Evolutionary conservation across 2,329 filamentous ascomycete genomes (phyloP).

Genomic region (Sphaerulina populicola): DNA sequence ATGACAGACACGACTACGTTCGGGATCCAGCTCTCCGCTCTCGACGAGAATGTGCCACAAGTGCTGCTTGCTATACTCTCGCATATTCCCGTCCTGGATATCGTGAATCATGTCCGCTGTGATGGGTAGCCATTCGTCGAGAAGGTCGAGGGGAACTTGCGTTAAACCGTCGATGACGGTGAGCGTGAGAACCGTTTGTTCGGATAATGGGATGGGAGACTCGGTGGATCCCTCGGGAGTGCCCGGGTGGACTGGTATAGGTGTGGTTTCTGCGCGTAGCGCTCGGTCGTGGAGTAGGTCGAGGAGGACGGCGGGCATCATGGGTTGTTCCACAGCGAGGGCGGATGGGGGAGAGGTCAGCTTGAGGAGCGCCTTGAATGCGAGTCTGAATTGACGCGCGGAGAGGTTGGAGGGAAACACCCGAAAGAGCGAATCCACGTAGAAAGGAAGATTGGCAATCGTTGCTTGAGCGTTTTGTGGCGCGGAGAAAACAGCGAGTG

Average conservation of each 20-base stretch:
- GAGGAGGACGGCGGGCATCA: conserved; percentile 69
- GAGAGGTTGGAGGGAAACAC: conserved; percentile 72
- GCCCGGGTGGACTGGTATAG: conserved; percentile 37
- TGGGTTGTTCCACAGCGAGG: conserved; percentile 62
- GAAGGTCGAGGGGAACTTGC: conserved; percentile 57
- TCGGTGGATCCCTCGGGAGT: conserved; percentile 19
- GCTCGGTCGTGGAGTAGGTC: conserved; percentile 67
- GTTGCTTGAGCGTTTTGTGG: conserved; percentile 67
- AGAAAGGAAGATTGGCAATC: conserved; percentile 66
- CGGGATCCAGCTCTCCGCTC: conserved; percentile 77
- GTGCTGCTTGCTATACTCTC: conserved; percentile 57
- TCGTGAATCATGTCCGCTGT: conserved; percentile 59
- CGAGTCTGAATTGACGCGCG: conserved; percentile 76
- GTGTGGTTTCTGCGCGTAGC: conserved; percentile 44
- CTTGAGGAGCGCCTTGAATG: conserved; percentile 76
- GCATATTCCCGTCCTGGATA: conserved; percentile 55
- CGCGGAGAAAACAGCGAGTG: conserved; percentile 70
- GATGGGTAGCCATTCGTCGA: conserved; percentile 74
- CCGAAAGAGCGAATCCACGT: conserved; percentile 70
- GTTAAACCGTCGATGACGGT: conserved; percentile 73
- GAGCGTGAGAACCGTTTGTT: conserved; percentile 68
- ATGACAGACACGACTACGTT: conserved; percentile 68
- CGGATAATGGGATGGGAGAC: conserved; percentile 48
- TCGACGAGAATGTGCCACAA: conserved; percentile 71
- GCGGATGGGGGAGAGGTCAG: conserved; percentile 72